phyloP scores from a whole-genome alignment of 345 rosid genomes.

The Brassica incana region DNA sequence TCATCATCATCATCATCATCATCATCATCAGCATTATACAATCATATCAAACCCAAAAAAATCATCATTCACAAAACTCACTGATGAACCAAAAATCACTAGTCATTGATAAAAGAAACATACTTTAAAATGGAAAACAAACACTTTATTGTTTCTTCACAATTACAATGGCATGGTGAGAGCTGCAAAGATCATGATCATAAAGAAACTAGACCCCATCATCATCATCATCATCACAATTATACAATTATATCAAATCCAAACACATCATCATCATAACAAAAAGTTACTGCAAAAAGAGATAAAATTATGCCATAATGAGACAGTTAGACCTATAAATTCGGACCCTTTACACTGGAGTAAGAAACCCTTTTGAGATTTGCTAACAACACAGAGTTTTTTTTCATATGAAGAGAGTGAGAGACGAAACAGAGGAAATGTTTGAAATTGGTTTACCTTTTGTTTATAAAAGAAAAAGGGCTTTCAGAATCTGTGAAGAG shows the following conservation, averaged over 20 bases:
- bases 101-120: slow-evolving; percentile 36
- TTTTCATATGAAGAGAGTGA: neutral
- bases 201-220: neutral
- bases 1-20: no score
- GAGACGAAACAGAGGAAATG: neutral
- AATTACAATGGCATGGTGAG: slow-evolving; percentile 10
- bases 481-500: no score
- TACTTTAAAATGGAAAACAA: slow-evolving; percentile 9
- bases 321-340: neutral
- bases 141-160: neutral
- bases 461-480: no score
- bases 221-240: neutral
- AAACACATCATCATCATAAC: neutral
- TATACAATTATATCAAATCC: slow-evolving; percentile 7
- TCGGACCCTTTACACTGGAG: neutral
- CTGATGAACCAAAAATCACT: slow-evolving; percentile 7
- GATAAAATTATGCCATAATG: slow-evolving; percentile 13
- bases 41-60: no score
- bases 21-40: no score
- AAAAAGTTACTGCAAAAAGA: neutral
- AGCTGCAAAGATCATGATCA: neutral
- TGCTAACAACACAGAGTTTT: neutral
- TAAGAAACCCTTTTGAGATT: neutral
- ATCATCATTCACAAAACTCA: slow-evolving; percentile 50
- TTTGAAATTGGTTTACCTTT: no score